A percentile compares a stretch with the other conserved stretches of the same genome.
Conservation (phyloP, 2,329 filamentous ascomycete species). For the Byssoonygena ceratinophila region DNA sequence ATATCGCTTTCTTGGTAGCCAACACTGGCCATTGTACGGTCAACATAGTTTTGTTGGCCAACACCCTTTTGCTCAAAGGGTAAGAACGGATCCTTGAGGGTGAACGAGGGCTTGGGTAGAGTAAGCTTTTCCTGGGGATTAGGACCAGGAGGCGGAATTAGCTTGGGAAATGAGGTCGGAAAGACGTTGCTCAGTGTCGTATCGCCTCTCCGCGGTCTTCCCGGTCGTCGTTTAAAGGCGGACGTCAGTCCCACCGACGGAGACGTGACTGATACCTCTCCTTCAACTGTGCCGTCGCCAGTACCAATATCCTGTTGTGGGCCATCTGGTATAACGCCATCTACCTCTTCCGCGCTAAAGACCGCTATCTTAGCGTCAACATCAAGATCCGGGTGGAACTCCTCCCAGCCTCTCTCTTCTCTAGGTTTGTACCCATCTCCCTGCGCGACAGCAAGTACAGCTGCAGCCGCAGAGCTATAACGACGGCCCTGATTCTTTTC, state of each 20-base stretch:
- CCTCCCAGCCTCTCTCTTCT: slow-evolving; percentile 94
- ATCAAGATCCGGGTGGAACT: slow-evolving; percentile 92
- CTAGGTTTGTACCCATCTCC: slow-evolving; percentile 94
- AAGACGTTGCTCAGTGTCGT: slow-evolving; percentile 51
- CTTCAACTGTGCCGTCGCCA: slow-evolving; percentile 31
- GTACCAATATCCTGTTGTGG: not conserved
- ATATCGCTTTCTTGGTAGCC: slow-evolving; percentile 93
- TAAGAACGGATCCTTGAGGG: slow-evolving; percentile 38
- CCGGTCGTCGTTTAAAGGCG: slow-evolving; percentile 48
- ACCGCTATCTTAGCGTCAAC: slow-evolving; percentile 71
- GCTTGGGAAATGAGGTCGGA: slow-evolving; percentile 47
- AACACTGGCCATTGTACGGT: slow-evolving; percentile 90
- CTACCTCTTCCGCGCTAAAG: slow-evolving; percentile 73
- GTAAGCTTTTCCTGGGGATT: slow-evolving; percentile 42
- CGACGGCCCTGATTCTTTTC: slow-evolving; percentile 43
- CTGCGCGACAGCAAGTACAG: slow-evolving; percentile 78
- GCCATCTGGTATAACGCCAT: slow-evolving; percentile 51
- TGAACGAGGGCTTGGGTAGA: slow-evolving; percentile 40
- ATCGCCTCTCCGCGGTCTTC: slow-evolving; percentile 52
- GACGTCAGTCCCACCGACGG: slow-evolving; percentile 22
- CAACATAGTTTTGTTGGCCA: slow-evolving; percentile 81
- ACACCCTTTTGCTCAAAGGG: slow-evolving; percentile 66
- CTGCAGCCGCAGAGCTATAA: slow-evolving; percentile 73
- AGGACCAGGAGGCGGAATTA: slow-evolving; percentile 39
- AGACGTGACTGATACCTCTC: slow-evolving; percentile 33